phyloP scores from a whole-genome alignment of 2,329 filamentous ascomycete species.

The Aspergillus amoenus region DNA sequence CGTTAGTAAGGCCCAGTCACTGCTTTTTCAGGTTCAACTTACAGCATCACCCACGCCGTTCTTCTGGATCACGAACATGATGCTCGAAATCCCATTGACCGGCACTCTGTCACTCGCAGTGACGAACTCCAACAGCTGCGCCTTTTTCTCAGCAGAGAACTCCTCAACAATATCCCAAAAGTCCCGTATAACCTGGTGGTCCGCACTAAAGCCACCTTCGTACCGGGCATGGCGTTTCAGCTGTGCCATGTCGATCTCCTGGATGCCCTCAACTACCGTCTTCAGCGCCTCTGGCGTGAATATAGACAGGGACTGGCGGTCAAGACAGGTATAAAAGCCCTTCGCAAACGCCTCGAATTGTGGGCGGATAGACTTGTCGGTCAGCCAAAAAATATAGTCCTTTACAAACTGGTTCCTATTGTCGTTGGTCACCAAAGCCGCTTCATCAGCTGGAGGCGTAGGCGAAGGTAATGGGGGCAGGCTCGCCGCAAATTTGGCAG shows the following conservation, averaged over 20 bases:
- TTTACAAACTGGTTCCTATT: conserved; percentile 77
- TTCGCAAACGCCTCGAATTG: conserved; percentile 79
- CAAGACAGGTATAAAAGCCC: conserved; percentile 76
- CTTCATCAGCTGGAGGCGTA: conserved; percentile 47
- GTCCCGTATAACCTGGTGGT: conserved; percentile 67
- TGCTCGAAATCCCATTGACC: conserved; percentile 76
- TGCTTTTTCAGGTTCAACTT: conserved; percentile 16
- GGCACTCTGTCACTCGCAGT: conserved; percentile 90
- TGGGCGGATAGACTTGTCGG: conserved; percentile 70
- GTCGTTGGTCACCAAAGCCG: conserved; percentile 73
- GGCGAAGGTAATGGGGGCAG: conserved; percentile 26
- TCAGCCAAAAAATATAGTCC: conserved; percentile 83
- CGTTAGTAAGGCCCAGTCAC: not conserved
- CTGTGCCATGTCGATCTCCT: conserved; percentile 74
- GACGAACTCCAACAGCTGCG: conserved; percentile 84
- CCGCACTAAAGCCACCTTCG: conserved; percentile 71
- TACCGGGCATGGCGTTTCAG: conserved; percentile 73
- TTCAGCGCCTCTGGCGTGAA: conserved; percentile 71
- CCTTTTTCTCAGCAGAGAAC: conserved; percentile 63
- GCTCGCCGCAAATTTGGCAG: conserved; percentile 24
- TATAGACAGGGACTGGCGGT: conserved; percentile 68
- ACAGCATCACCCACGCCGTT: conserved; percentile 64
- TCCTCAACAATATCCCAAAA: conserved; percentile 85
- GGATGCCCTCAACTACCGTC: conserved; percentile 76
- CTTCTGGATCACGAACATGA: conserved; percentile 80